Percentiles rank a stretch among this genome's conserved stretches.
Evolutionary conservation across 2,329 filamentous ascomycete genomes (phyloP).

Genomic region (Myriosclerotinia curreyana): DNA sequence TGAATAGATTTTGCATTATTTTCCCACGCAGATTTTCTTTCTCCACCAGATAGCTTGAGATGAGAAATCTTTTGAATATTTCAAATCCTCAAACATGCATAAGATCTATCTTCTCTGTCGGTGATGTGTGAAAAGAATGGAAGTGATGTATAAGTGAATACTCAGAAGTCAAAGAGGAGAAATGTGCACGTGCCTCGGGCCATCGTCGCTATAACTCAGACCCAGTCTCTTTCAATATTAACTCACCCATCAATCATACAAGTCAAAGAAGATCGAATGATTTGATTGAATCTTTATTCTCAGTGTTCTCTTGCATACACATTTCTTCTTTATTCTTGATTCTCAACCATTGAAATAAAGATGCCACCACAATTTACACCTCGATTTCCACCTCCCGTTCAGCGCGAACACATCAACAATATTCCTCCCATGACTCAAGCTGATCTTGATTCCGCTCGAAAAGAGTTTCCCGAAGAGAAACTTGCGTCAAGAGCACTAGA

Average conservation of each 20-base stretch:
- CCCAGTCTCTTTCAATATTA: not conserved
- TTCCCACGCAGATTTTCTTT: too few species aligned
- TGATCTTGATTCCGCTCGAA: not conserved
- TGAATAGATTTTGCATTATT: too few species aligned
- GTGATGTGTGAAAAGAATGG: not conserved
- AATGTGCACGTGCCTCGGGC: not conserved
- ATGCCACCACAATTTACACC: slow-evolving; percentile 3
- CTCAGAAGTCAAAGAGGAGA: not conserved
- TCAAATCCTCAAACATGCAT: too few species aligned
- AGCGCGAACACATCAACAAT: not conserved
- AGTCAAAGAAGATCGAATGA: too few species aligned
- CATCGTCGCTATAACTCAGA: not conserved
- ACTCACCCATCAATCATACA: not conserved
- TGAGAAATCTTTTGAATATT: too few species aligned
- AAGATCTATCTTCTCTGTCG: not conserved
- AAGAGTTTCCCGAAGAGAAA: not conserved
- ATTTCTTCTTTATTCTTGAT: not conserved
- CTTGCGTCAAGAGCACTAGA: not conserved
- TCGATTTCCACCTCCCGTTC: not conserved
- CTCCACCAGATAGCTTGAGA: too few species aligned
- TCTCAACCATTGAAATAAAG: not conserved
- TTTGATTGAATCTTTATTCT: not conserved
- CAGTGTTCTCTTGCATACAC: not conserved
- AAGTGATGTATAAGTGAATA: not conserved
- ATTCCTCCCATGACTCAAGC: not conserved